These are phyloP conservation scores for Coemansia sp. DNA, from an alignment of 192 early-diverging fungal species.

Conservation along the genomic window DNA sequence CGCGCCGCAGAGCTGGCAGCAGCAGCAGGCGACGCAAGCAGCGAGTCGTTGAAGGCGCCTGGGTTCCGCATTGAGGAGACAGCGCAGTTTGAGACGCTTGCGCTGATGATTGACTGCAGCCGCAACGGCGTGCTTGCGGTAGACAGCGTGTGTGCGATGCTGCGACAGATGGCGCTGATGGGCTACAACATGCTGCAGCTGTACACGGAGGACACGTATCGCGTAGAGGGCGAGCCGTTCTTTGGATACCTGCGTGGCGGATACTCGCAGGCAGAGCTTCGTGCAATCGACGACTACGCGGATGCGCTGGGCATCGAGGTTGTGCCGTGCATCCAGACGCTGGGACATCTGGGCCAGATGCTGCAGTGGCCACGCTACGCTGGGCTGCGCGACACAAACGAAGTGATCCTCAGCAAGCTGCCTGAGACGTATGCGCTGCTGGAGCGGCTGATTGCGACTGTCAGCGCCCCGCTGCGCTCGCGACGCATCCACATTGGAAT, in stretches of 20 bases:
- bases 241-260: slow-evolving; percentile 75
- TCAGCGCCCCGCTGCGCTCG: slow-evolving; percentile 69
- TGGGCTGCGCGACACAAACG: slow-evolving; percentile 74
- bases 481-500: slow-evolving; percentile 84
- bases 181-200: slow-evolving; percentile 87
- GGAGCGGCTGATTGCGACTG: slow-evolving; percentile 69
- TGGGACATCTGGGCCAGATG: slow-evolving; percentile 88
- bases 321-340: slow-evolving; percentile 86
- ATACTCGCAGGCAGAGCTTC: slow-evolving; percentile 74
- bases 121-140: slow-evolving; percentile 73
- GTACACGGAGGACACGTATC: slow-evolving; percentile 90
- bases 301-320: slow-evolving; percentile 76
- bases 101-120: slow-evolving; percentile 86
- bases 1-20: slow-evolving; percentile 46
- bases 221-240: slow-evolving; percentile 67
- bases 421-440: slow-evolving; percentile 82
- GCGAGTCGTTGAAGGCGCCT: slow-evolving; percentile 17
- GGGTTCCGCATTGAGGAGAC: slow-evolving; percentile 58
- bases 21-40: slow-evolving; percentile 4
- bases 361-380: slow-evolving; percentile 87
- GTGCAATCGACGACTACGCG: slow-evolving; percentile 78
- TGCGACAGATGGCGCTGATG: slow-evolving; percentile 79
- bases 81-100: slow-evolving; percentile 72
- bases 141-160: slow-evolving; percentile 63
- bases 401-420: slow-evolving; percentile 70